Evolutionary conservation across 2,329 filamentous ascomycete species (phyloP), one percentile per base, ranked within the genome.

Genomic region (Dactylellina parvicollis): DNA sequence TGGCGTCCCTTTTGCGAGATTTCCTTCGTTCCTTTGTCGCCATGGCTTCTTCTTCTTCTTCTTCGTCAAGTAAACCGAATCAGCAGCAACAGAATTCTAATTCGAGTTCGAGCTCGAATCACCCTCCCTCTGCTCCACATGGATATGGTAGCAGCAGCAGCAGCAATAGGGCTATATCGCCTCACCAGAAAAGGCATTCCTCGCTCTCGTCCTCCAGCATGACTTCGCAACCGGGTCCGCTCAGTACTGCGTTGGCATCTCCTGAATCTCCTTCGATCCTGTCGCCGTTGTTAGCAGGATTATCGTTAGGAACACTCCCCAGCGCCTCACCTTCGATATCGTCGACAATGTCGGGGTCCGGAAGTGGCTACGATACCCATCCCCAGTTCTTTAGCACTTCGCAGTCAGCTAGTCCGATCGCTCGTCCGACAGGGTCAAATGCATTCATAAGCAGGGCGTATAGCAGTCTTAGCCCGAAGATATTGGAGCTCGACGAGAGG

Each of bases 311-410:
- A 16, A 32, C 60, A 3, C 26, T 59, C 20, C 36, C 60, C 12
- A 44, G 7, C 14, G 18, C 28, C 10, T 16, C 38, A 2, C 49
- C 42, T 20, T 22, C 32, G 14, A 9, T 54, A 9, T 46, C 56
- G 10, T 38, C 38, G 14, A 26, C 52, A 22, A 66, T 73, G 42
- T 66, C 69, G 18, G 52, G 52, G 8, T 65, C 69, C 22, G 60
- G 46, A 4, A 61, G 69, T n/a, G 57, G 54, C n/a, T 47, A 54
- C 50, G 69, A 73, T 24, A 42, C 12, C 26, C 69, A 73, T 26
- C 69, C 69, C 1, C 69, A 73, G 30, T 73, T 73, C 47, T 73
- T 73, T 38, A 73, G 69, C 34, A 73, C 69, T 14, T 54, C 69
- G 10, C 52, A 59, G 7, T 72, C 67, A 3, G 28, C 44, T n/a